These are phyloP conservation scores for Sphenostylis stenocarpa DNA, from an alignment of 306 rosid species.

Conservation along the genomic window DNA sequence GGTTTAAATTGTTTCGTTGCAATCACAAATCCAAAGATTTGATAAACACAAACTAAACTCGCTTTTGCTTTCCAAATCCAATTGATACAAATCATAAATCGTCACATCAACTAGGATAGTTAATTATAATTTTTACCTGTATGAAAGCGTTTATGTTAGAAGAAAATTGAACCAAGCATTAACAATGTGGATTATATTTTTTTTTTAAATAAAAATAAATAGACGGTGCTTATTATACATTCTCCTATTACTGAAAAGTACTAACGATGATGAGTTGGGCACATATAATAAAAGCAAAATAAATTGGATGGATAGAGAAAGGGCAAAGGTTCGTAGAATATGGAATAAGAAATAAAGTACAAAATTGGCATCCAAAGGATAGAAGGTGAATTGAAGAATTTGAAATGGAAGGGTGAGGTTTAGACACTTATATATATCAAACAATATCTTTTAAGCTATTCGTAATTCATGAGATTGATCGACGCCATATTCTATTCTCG, in stretches of 20 bases:
- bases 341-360: slow-evolving; percentile 14
- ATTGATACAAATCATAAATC: no score
- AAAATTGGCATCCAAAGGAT: slow-evolving; percentile 29
- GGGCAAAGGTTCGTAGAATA: slow-evolving; percentile 9
- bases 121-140: not conserved
- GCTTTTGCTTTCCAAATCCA: not conserved
- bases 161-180: not conserved
- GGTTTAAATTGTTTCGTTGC: not conserved
- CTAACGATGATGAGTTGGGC: slow-evolving; percentile 16
- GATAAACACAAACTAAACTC: not conserved
- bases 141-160: not conserved
- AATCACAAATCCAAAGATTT: not conserved
- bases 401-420: slow-evolving; percentile 43
- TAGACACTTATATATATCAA: slow-evolving; percentile 19
- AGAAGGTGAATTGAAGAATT: slow-evolving; percentile 35
- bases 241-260: not conserved
- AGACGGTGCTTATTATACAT: not conserved
- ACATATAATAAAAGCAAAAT: not conserved
- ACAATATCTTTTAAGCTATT: slow-evolving; percentile 24
- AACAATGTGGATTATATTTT: no score
- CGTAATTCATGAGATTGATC: slow-evolving; percentile 22
- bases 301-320: slow-evolving; percentile 23
- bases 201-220: no score
- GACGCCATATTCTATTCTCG: slow-evolving; percentile 31
- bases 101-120: not conserved